phyloP scores from a whole-genome alignment of 495 filamentous ascomycete species.

The Platismatia glauca region DNA sequence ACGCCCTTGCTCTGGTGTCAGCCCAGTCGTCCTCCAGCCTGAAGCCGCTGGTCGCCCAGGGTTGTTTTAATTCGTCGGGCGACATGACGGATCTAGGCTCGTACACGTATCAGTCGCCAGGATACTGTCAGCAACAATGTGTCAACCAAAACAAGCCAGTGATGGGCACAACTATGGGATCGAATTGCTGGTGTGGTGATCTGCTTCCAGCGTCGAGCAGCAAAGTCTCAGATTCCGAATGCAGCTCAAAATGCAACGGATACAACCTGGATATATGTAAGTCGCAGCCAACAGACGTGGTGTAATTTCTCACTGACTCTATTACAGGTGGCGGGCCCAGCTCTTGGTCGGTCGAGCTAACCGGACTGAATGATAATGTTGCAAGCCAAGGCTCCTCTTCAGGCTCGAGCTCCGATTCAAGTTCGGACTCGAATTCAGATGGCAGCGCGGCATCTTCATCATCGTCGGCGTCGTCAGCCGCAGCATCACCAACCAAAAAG shows the following conservation, averaged over 20 bases:
- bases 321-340: slow-evolving; percentile 37
- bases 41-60: slow-evolving; percentile 20
- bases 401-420: slow-evolving; percentile 17
- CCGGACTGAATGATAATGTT: slow-evolving; percentile 30
- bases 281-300: slow-evolving; percentile 13
- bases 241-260: slow-evolving; percentile 36
- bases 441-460: slow-evolving; percentile 1
- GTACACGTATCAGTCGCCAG: slow-evolving; percentile 41
- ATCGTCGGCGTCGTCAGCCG: not conserved
- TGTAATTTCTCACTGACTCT: slow-evolving; percentile 6
- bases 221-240: slow-evolving; percentile 33
- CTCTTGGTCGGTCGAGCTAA: slow-evolving; percentile 40
- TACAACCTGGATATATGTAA: slow-evolving; percentile 41
- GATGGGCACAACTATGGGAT: slow-evolving; percentile 36
- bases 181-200: slow-evolving; percentile 41
- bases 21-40: slow-evolving; percentile 28
- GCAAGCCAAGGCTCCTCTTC: slow-evolving; percentile 9
- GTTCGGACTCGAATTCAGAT: slow-evolving; percentile 15
- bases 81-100: slow-evolving; percentile 30
- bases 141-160: slow-evolving; percentile 28
- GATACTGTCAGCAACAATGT: slow-evolving; percentile 40
- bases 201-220: slow-evolving; percentile 34
- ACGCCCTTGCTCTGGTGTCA: slow-evolving; percentile 22
- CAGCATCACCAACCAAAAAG: slow-evolving; percentile 13
- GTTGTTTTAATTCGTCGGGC: slow-evolving; percentile 33